phyloP scores from a whole-genome alignment of 495 filamentous ascomycete genomes.

The Penicillium longicatenatum region DNA sequence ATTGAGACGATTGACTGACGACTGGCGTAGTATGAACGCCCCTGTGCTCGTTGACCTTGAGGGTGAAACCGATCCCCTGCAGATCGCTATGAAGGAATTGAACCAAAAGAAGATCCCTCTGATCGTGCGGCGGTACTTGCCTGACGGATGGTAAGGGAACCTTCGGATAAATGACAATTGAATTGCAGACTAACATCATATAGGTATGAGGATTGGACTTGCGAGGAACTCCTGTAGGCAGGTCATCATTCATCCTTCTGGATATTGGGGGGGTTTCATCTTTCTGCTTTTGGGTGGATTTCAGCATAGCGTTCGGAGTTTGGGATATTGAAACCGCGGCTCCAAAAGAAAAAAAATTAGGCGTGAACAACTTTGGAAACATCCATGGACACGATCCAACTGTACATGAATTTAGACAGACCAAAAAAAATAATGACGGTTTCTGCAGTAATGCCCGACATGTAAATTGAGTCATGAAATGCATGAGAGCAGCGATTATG shows the following conservation, averaged over 20 bases:
- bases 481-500: neutral
- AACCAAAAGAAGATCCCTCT: conserved; percentile 98
- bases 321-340: conserved; percentile 27
- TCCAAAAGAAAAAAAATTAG: conserved; percentile 16
- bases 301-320: conserved; percentile 47
- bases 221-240: conserved; percentile 79
- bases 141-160: conserved; percentile 88
- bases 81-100: conserved; percentile 96
- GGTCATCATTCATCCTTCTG: conserved; percentile 9
- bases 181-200: conserved; percentile 3
- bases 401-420: conserved; percentile 29
- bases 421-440: conserved; percentile 28
- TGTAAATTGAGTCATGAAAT: neutral
- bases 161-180: neutral
- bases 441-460: conserved; percentile 10
- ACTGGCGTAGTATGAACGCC: conserved; percentile 79
- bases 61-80: conserved; percentile 95
- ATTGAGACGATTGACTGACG: conserved; percentile 13
- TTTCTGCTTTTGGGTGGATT: conserved; percentile 26
- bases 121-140: conserved; percentile 90
- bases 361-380: conserved; percentile 12
- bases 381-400: conserved; percentile 17
- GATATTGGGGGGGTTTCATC: conserved; percentile 15
- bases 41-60: conserved; percentile 95
- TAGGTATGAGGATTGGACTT: conserved; percentile 99